A percentile compares a stretch with the other conserved stretches of the same genome.
Conservation (phyloP, 441 rosid species). For the Arabidopsis lyrata region DNA sequence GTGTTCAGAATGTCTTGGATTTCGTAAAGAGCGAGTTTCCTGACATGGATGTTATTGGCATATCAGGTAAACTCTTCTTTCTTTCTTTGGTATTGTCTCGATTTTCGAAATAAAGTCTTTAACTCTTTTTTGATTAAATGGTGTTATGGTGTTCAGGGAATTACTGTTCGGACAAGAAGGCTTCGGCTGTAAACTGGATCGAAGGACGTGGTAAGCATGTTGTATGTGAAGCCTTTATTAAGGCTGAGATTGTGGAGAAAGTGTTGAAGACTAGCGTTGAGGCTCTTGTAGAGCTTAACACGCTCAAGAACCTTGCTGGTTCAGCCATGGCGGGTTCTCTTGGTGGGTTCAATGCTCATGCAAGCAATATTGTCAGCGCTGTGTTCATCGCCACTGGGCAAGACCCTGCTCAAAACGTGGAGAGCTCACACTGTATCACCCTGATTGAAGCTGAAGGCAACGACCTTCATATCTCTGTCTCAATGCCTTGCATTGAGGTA, state of each 20-base stretch:
- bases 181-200: slow-evolving; percentile 64
- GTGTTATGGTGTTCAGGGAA: slow-evolving; percentile 50
- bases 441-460: slow-evolving; percentile 56
- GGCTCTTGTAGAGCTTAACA: slow-evolving; percentile 63
- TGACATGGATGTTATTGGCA: slow-evolving; percentile 67
- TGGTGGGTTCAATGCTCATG: slow-evolving; percentile 72
- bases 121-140: slow-evolving; percentile 15
- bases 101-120: not conserved
- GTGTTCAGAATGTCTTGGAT: slow-evolving; percentile 63
- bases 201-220: slow-evolving; percentile 68
- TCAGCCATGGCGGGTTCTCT: slow-evolving; percentile 73
- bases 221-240: slow-evolving; percentile 63
- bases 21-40: slow-evolving; percentile 52
- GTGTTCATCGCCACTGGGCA: slow-evolving; percentile 63
- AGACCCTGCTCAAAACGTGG: slow-evolving; percentile 71
- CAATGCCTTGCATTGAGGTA: slow-evolving; percentile 73
- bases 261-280: slow-evolving; percentile 62
- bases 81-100: not conserved
- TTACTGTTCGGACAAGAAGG: slow-evolving; percentile 66
- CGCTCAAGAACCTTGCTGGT: slow-evolving; percentile 67
- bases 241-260: slow-evolving; percentile 54
- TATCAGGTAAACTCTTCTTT: slow-evolving; percentile 47
- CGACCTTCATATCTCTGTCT: slow-evolving; percentile 65
- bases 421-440: slow-evolving; percentile 69
- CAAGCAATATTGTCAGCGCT: slow-evolving; percentile 62